A percentile compares a stretch with the other conserved stretches of the same genome.
Conservation (phyloP, 2,329 filamentous ascomycete genomes). For the Didymella pomorum region DNA sequence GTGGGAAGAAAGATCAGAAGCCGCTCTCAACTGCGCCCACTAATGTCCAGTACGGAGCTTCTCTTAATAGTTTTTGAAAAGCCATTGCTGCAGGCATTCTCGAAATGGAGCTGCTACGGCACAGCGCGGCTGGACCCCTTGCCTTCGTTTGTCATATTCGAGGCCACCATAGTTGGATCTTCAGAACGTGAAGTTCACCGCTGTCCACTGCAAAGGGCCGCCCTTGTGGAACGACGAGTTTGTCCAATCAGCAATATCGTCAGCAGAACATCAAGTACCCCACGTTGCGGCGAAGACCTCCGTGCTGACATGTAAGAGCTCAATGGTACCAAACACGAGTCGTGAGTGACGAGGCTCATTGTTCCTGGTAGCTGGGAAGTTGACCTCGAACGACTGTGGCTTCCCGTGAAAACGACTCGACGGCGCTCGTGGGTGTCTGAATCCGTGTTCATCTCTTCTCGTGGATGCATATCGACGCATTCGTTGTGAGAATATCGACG, state of each 20-base stretch:
- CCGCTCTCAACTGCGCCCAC: too few species aligned
- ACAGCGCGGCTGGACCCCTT: constrained; percentile 1
- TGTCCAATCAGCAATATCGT: background rate
- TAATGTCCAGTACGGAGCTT: background rate
- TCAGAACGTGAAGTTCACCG: constrained; percentile 1
- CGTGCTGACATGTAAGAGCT: background rate
- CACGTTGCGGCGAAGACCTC: background rate
- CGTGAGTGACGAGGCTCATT: background rate
- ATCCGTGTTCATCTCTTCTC: background rate
- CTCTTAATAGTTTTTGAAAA: background rate
- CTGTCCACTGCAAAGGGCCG: constrained; percentile 1
- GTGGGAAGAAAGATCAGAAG: background rate
- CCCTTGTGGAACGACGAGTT: background rate
- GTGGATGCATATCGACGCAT: background rate
- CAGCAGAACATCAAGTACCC: background rate
- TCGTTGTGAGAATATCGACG: background rate
- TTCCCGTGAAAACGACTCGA: background rate
- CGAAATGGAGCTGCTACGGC: background rate
- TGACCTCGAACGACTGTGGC: background rate
- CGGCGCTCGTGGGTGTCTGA: background rate
- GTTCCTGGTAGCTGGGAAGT: background rate
- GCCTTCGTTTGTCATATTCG: background rate
- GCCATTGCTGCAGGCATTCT: background rate
- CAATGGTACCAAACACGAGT: background rate
- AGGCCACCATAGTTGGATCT: background rate